Conservation (phyloP, 1,284 basidiomycete species). For the Ganoderma lingzhi region DNA sequence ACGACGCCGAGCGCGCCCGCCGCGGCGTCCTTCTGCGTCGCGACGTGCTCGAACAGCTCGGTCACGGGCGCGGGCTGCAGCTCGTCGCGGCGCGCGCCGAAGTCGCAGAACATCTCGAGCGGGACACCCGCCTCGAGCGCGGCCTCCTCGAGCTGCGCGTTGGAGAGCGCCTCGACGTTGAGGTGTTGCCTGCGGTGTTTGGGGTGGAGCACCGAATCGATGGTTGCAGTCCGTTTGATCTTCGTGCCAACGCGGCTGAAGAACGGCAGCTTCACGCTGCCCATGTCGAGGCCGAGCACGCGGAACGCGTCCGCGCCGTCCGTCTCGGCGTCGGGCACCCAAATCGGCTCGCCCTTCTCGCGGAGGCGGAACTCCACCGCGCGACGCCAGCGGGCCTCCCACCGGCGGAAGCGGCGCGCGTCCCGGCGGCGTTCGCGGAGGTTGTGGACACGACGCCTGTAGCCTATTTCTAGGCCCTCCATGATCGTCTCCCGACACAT, state of each 20-base stretch:
- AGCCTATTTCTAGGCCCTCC: conserved; percentile 70
- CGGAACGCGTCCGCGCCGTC: conserved; percentile 31
- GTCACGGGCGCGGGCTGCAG: neutral
- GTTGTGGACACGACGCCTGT: conserved; percentile 58
- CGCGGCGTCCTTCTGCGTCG: neutral
- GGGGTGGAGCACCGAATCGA: conserved; percentile 26
- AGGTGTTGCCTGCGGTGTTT: conserved; percentile 56
- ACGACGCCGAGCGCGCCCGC: conserved; percentile 3
- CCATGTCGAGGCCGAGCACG: conserved; percentile 34
- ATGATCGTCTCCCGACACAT: conserved; percentile 76
- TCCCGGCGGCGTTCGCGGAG: conserved; percentile 51
- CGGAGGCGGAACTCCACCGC: conserved; percentile 67
- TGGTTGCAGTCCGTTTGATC: conserved; percentile 24
- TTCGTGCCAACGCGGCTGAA: conserved; percentile 18
- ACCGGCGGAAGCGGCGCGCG: conserved; percentile 46
- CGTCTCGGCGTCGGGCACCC: conserved; percentile 51
- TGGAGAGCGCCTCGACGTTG: conserved; percentile 64
- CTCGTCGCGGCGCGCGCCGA: conserved; percentile 20
- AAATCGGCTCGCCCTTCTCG: conserved; percentile 54
- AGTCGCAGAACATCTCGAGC: conserved; percentile 51
- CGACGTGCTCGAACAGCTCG: neutral
- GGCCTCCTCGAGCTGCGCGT: conserved; percentile 60
- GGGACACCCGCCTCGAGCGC: conserved; percentile 71
- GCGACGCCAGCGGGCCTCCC: conserved; percentile 60
- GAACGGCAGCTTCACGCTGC: conserved; percentile 21